Evolutionary conservation across 2,329 filamentous ascomycete genomes (phyloP), one percentile per base, ranked within the genome.

Genomic region (Dothiorella sarmentorum): DNA sequence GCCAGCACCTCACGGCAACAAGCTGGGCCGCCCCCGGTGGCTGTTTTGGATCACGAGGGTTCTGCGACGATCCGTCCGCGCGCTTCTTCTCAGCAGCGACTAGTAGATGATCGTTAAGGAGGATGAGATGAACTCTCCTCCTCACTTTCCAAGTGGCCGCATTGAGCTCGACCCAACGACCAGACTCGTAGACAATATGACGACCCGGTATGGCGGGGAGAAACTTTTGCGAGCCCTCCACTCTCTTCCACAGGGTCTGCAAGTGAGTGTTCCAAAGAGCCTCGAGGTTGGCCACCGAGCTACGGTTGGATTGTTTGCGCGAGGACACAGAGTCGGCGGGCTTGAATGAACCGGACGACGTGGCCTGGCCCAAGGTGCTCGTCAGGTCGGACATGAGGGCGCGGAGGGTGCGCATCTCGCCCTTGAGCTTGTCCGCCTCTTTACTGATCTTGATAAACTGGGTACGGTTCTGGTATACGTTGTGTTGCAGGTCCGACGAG

Each of bases 391-490:
- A 87, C 88, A 99, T 97, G 55, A 97, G 81, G 63, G 90, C 90
- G 43, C 90, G 85, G 29, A 99, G 82, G 6, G 90, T 90, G 55
- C 90, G 85, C 94, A 99, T 97, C 73, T 99, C 94, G 58, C 85
- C 85, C 76, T 97, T 97, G 60, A 99, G 84, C 77, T 96, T 97
- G 75, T 99, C 94, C 2, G 95, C 94, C 76, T 99, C 94, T 75
- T 97, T 97, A 71, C 92, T 97, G 73, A 99, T 97, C 75, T 96
- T 96, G 80, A 99, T 97, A 70, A 99, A 99, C 69, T 97, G 94
- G 0, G 91, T 96, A 49, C 94, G 86, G 74, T 99, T 99, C 73
- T 97, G 92, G 75, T 96, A 93, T 52, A 99, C 89, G 74, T 92
- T 97, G 69, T 95, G 90, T 73, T 97, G 93, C 20, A 99, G 80